phyloP scores from a whole-genome alignment of 495 filamentous ascomycete species.

The Cercophora samala region DNA sequence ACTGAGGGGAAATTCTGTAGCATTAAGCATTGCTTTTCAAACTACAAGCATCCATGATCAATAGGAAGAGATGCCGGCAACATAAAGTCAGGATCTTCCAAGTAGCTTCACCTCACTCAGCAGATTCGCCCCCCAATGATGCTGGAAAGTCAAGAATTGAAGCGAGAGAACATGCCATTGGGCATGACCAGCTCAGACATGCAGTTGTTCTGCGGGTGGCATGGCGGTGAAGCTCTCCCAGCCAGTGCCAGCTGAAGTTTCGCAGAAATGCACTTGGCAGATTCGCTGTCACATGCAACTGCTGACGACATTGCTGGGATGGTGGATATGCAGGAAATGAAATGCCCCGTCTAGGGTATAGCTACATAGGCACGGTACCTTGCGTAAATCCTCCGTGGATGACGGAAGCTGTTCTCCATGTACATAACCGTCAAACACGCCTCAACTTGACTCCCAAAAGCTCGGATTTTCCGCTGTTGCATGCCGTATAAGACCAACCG shows the following conservation, averaged over 20 bases:
- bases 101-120: neutral
- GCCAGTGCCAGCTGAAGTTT: neutral
- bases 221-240: conserved; percentile 1
- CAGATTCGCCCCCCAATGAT: neutral
- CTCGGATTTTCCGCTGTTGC: neutral
- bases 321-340: conserved; percentile 5
- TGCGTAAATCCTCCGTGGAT: neutral
- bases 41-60: neutral
- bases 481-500: neutral
- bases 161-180: neutral
- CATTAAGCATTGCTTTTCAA: neutral
- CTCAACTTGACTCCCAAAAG: neutral
- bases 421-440: neutral
- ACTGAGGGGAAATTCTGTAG: neutral
- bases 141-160: neutral
- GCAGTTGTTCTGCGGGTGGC: neutral
- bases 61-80: neutral
- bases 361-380: conserved; percentile 1
- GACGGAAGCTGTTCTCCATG: neutral
- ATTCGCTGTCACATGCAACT: conserved; percentile 10
- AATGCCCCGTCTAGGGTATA: neutral
- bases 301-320: neutral
- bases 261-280: conserved; percentile 3
- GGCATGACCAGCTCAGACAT: neutral
- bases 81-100: neutral